Conservation (phyloP, 768 basidiomycete species). For the Candolleomyces eurysporus region DNA sequence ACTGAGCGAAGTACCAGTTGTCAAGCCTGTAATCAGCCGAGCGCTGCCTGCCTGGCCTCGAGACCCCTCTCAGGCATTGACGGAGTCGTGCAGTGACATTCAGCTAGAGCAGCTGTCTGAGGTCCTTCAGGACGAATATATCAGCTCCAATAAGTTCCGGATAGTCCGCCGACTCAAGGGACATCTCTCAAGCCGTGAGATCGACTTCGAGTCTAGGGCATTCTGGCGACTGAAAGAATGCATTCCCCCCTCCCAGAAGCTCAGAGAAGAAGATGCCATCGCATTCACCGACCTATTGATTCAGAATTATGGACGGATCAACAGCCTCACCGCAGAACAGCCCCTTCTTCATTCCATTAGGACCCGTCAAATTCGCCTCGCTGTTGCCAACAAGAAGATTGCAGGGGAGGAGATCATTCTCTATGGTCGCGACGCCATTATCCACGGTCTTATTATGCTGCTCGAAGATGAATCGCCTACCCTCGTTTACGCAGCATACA, state of each 20-base stretch:
- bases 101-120: constrained; percentile 46
- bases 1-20: constrained; percentile 36
- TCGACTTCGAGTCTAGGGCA: constrained; percentile 53
- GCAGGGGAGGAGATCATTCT: constrained; percentile 16
- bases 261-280: constrained; percentile 68
- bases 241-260: constrained; percentile 52
- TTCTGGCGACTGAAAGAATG: constrained; percentile 87
- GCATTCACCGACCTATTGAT: constrained; percentile 71
- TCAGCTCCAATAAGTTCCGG: constrained; percentile 74
- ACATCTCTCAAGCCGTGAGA: constrained; percentile 36
- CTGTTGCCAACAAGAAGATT: constrained; percentile 10
- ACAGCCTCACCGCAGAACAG: constrained; percentile 57
- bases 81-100: constrained; percentile 43
- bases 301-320: constrained; percentile 56
- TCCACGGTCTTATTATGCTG: constrained; percentile 54
- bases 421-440: constrained; percentile 47
- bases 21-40: constrained; percentile 43
- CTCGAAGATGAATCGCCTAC: constrained; percentile 49
- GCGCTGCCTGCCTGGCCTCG: constrained; percentile 80
- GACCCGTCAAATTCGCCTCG: constrained; percentile 32
- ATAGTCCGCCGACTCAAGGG: constrained; percentile 65
- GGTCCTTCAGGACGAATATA: constrained; percentile 57
- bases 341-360: constrained; percentile 41
- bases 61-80: constrained; percentile 48
- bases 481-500: constrained; percentile 58